phyloP scores from a whole-genome alignment of 495 filamentous ascomycete genomes.

The Chaetomium cochliodes region DNA sequence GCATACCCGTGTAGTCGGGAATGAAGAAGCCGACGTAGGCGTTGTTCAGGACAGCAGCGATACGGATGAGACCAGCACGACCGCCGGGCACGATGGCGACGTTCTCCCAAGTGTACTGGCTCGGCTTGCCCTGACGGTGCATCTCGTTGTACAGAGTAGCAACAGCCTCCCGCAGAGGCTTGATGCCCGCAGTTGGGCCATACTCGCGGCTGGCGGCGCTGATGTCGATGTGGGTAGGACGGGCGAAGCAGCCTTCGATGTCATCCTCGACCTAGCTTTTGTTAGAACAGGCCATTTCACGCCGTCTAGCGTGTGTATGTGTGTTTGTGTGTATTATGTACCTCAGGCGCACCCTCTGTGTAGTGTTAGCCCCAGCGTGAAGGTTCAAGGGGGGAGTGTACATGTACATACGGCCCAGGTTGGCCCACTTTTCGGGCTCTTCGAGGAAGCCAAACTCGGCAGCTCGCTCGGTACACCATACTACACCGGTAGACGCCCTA shows the following conservation, averaged over 20 bases:
- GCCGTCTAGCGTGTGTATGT: not conserved
- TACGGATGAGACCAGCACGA: conserved; percentile 86
- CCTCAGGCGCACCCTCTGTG: conserved; percentile 77
- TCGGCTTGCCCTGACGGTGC: conserved; percentile 82
- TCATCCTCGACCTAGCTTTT: conserved; percentile 69
- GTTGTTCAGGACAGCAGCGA: conserved; percentile 90
- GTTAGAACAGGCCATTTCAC: not conserved
- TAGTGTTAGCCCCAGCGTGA: not conserved
- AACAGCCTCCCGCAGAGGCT: conserved; percentile 83
- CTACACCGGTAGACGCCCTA: conserved; percentile 76
- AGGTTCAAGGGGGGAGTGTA: not conserved
- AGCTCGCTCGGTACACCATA: conserved; percentile 84
- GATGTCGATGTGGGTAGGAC: conserved; percentile 80
- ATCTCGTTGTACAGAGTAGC: conserved; percentile 90
- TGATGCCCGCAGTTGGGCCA: conserved; percentile 91
- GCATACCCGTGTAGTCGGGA: conserved; percentile 56
- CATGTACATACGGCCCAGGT: conserved; percentile 62
- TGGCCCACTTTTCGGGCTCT: conserved; percentile 81
- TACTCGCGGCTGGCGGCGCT: conserved; percentile 78
- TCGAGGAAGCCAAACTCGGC: conserved; percentile 79
- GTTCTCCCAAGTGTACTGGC: conserved; percentile 97
- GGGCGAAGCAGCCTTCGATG: conserved; percentile 82
- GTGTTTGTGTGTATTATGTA: conserved; percentile 4
- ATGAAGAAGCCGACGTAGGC: conserved; percentile 89
- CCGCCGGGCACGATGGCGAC: conserved; percentile 97